These are phyloP conservation scores for Acacia concinna DNA, from an alignment of 331 rosid species.

Conservation along the genomic window DNA sequence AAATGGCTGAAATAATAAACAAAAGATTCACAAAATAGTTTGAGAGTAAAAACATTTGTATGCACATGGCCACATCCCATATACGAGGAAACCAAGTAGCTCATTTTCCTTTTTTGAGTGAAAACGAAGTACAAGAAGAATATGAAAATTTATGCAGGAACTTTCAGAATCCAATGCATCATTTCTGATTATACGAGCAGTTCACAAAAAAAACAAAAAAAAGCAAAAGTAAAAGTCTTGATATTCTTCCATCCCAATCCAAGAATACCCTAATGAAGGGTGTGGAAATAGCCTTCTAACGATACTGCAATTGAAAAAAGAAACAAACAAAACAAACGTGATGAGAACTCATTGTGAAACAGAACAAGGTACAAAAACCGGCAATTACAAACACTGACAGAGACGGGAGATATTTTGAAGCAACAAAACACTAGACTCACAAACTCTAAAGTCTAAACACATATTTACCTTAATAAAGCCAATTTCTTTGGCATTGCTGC, in stretches of 20 bases:
- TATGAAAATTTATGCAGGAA: neutral
- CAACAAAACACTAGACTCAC: neutral
- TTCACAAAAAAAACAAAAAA: neutral
- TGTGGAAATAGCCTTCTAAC: slow-evolving; percentile 35
- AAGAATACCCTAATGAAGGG: neutral
- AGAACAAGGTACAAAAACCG: neutral
- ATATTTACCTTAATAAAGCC: slow-evolving; percentile 78
- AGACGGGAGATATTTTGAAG: neutral
- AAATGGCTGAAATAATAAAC: too few species aligned
- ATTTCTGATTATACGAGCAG: slow-evolving; percentile 24
- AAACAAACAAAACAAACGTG: neutral
- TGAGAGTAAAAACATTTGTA: neutral
- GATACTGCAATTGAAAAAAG: slow-evolving; percentile 60
- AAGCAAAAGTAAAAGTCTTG: neutral
- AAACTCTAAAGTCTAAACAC: too few species aligned
- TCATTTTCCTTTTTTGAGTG: neutral
- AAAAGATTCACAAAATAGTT: neutral
- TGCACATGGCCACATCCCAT: neutral
- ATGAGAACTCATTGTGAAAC: neutral
- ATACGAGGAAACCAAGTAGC: neutral
- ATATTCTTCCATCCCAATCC: slow-evolving; percentile 14
- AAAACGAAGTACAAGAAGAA: neutral
- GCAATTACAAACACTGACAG: neutral
- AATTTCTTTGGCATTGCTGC: slow-evolving; percentile 93
- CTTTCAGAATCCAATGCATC: slow-evolving; percentile 5